Evolutionary conservation across 441 rosid genomes (phyloP), one percentile per base, ranked within the genome.

Genomic region (Theobroma grandiflorum): DNA sequence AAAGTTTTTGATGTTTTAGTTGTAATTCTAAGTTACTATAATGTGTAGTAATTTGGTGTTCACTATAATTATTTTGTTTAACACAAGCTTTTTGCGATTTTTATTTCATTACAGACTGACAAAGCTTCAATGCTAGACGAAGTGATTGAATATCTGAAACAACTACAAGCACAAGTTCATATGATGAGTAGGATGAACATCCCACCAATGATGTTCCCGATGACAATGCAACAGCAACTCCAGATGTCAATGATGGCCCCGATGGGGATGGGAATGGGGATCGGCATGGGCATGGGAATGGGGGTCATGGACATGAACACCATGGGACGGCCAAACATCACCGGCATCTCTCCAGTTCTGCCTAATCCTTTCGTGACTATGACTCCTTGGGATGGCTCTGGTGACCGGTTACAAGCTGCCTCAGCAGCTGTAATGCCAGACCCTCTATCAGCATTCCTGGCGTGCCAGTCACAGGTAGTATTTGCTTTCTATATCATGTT

Each of bases 41-140:
- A 57, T 55, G 9, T 55, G 22, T 55, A 14, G 26, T 26, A 26
- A 26, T 26, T 26, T 26, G 31, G 31, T 26, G 31, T 26, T 26
- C 31, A 26, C 31, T 26, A 26, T 40, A 40, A 40, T 40, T 3
- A 40, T 3, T 40, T 40, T 40, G 42, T 3, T 40, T 40, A 45
- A 45, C 49, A 45, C 49, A 45, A 45, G 7, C 49, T 45, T 45
- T 2, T 2, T 45, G 31, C 11, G 49, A 26, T 26, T 2, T 37
- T 74, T 20, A 16, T 57, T 45, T 66, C 3, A 12, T 49, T 68
- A 2, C 87, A 96, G 99, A 92, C 98, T 42, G 99, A 96, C 81
- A 96, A 96, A 75, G 99, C 99, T 14, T 96, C 99, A 3, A 95
- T 96, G 94, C 89, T 96, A 45, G 99, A 95, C 80, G 99, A 96